Percentiles rank a stretch among this genome's conserved stretches.
Conservation (phyloP, 1,284 basidiomycete species). For the Trametes pubescens region DNA sequence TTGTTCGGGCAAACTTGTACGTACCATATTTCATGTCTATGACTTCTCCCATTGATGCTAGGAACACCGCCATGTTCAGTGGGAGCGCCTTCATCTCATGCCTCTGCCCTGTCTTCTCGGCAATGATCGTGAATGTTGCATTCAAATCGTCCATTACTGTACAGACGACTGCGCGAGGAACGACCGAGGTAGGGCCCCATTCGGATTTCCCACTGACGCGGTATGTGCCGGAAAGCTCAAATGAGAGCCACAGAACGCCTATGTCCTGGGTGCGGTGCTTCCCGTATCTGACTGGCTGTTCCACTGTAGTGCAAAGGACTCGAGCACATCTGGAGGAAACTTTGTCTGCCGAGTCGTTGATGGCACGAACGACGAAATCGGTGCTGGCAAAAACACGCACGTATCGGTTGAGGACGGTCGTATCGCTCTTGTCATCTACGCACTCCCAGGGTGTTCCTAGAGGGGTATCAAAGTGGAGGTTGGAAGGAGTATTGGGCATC, state of each 20-base stretch:
- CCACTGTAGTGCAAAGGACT: background rate
- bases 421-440: background rate
- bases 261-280: background rate
- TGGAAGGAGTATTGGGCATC: too few relatives aligned
- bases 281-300: background rate
- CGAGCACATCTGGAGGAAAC: background rate
- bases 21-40: too few relatives aligned
- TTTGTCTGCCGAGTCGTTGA: background rate
- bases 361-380: background rate
- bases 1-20: too few relatives aligned
- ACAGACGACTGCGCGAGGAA: background rate
- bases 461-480: background rate
- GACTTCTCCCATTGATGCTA: too few relatives aligned
- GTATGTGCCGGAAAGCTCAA: slow-evolving; percentile 2
- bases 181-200: too few relatives aligned
- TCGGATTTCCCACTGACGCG: too few relatives aligned
- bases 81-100: too few relatives aligned
- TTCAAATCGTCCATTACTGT: too few relatives aligned
- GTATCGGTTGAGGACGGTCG: background rate
- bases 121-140: too few relatives aligned
- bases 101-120: too few relatives aligned
- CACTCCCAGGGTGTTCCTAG: background rate
- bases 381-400: background rate
- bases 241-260: background rate
- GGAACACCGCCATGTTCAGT: too few relatives aligned